phyloP scores from a whole-genome alignment of 169 alveolate species.

The Plasmodium inui region DNA sequence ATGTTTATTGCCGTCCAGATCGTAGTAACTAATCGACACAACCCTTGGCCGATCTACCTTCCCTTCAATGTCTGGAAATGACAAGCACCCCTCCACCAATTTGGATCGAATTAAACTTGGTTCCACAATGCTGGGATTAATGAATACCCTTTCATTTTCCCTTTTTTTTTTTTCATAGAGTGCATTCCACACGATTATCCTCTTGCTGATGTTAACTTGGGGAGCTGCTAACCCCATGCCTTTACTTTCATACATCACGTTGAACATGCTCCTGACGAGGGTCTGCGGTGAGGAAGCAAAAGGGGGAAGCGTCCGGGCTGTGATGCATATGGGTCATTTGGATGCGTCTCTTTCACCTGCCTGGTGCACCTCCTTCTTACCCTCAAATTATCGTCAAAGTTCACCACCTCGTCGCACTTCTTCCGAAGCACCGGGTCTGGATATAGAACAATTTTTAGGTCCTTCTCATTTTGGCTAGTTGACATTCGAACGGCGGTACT shows the following conservation, averaged over 20 bases:
- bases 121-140: slow-evolving; percentile 63
- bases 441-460: slow-evolving; percentile 16
- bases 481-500: neutral
- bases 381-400: slow-evolving; percentile 46
- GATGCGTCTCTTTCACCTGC: neutral
- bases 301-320: neutral
- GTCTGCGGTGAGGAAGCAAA: neutral
- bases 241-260: slow-evolving; percentile 58
- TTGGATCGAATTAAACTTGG: slow-evolving; percentile 9
- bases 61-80: slow-evolving; percentile 72
- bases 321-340: neutral
- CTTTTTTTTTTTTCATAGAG: slow-evolving; percentile 20
- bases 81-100: slow-evolving; percentile 62
- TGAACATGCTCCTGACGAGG: slow-evolving; percentile 23
- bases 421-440: slow-evolving; percentile 48
- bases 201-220: slow-evolving; percentile 60
- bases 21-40: slow-evolving; percentile 46
- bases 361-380: neutral
- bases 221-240: slow-evolving; percentile 80
- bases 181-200: slow-evolving; percentile 75
- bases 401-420: slow-evolving; percentile 24
- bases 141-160: slow-evolving; percentile 50
- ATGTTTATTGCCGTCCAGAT: slow-evolving; percentile 36
- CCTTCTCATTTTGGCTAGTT: slow-evolving; percentile 12
- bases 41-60: slow-evolving; percentile 58